A percentile compares a stretch with the other conserved stretches of the same genome.
phyloP scores from a whole-genome alignment of 352 stramenopile species.

The Globisporangium abappressorium region DNA sequence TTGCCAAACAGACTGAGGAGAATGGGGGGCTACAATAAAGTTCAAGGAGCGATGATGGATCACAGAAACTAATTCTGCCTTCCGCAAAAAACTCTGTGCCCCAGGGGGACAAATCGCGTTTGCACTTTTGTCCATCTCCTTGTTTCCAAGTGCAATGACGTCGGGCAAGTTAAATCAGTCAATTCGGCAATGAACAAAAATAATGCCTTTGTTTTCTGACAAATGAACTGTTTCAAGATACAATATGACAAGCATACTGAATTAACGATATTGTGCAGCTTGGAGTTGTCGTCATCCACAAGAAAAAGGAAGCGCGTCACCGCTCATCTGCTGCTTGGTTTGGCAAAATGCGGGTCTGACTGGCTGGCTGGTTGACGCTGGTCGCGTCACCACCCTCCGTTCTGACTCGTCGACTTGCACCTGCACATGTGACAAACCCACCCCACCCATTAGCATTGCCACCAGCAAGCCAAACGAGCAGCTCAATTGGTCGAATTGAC shows the following conservation, averaged over 20 bases:
- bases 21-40: constrained; percentile 2
- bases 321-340: background rate
- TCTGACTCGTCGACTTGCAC: background rate
- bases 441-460: background rate
- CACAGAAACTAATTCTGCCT: background rate
- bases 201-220: background rate
- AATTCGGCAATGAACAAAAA: background rate
- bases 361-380: background rate
- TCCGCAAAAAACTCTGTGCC: background rate
- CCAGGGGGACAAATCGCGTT: background rate
- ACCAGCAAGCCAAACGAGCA: background rate
- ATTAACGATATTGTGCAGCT: background rate
- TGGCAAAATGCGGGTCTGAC: background rate
- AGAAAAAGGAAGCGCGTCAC: constrained; percentile 5
- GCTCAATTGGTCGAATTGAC: background rate
- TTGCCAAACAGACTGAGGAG: constrained; percentile 1
- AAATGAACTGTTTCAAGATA: too few species aligned
- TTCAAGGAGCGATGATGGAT: background rate
- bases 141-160: constrained; percentile 9
- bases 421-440: background rate
- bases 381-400: background rate
- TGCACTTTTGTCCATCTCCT: background rate
- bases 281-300: constrained; percentile 2
- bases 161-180: background rate
- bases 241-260: too few species aligned